Evolutionary conservation across 2,329 filamentous ascomycete species (phyloP).

Genomic region (Blumeria graminis): DNA sequence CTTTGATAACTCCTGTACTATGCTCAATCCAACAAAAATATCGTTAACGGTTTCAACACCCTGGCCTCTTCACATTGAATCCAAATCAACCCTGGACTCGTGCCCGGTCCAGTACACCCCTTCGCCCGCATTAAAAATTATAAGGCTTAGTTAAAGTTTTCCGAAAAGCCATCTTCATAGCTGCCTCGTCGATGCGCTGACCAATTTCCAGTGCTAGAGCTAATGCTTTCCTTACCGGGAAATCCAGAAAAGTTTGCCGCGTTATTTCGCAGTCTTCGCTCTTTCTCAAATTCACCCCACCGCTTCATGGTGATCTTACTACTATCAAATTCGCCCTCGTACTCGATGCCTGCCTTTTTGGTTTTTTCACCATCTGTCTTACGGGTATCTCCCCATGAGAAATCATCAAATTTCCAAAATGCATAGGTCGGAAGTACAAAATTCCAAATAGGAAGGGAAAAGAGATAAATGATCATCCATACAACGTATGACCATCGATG

Average conservation of each 20-base stretch:
- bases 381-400: slow-evolving; percentile 94
- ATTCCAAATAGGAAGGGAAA: slow-evolving; percentile 92
- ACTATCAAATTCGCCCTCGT: slow-evolving; percentile 90
- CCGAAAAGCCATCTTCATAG: background rate
- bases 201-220: background rate
- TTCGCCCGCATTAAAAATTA: background rate
- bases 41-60: no score
- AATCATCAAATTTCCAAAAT: slow-evolving; percentile 99
- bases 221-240: slow-evolving; percentile 7
- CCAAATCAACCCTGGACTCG: no score
- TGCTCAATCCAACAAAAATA: no score
- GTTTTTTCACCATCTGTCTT: slow-evolving; percentile 81
- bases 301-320: slow-evolving; percentile 99
- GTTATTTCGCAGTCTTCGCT: slow-evolving; percentile 18
- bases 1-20: no score
- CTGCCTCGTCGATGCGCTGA: background rate
- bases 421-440: slow-evolving; percentile 83
- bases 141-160: background rate
- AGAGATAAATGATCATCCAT: slow-evolving; percentile 93
- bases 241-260: slow-evolving; percentile 6
- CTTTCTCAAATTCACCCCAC: slow-evolving; percentile 87
- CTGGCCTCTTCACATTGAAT: no score
- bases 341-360: slow-evolving; percentile 67
- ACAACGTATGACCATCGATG: slow-evolving; percentile 77
- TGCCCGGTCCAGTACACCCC: background rate